Percentiles rank a stretch among this genome's conserved stretches.
These are phyloP conservation scores for Cystobasidium slooffiae DNA, from an alignment of 1,284 basidiomycete species.

Conservation along the genomic window DNA sequence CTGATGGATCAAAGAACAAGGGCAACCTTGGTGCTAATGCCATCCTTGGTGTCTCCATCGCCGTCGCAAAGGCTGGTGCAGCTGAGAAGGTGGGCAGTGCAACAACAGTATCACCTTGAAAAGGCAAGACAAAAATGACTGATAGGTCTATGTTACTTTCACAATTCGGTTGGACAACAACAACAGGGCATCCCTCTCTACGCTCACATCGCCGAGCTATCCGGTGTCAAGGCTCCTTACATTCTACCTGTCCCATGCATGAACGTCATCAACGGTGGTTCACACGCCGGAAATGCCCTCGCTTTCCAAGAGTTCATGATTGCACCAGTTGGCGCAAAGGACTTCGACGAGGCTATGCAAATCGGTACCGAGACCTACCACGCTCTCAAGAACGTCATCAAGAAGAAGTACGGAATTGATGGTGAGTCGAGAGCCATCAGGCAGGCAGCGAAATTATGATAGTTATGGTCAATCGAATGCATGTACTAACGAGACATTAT, in stretches of 20 bases:
- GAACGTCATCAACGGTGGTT: conserved; percentile 99
- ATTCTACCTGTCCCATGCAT: conserved; percentile 88
- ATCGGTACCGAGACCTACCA: conserved; percentile 79
- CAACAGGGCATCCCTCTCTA: conserved; percentile 82
- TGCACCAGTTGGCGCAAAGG: conserved; percentile 86
- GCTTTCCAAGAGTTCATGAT: conserved; percentile 99
- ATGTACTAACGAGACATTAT: not conserved
- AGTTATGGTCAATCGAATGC: not conserved
- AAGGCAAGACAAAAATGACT: not conserved
- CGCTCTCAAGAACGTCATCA: conserved; percentile 95
- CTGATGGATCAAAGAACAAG: conserved; percentile 98
- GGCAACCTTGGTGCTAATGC: conserved; percentile 99
- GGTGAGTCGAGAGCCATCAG: conserved; percentile 62
- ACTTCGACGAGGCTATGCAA: conserved; percentile 97
- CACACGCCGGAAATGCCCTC: conserved; percentile 98
- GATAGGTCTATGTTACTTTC: not conserved
- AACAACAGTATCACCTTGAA: not conserved
- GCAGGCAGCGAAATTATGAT: not conserved
- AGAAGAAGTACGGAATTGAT: conserved; percentile 98
- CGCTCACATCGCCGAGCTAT: conserved; percentile 92
- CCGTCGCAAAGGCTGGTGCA: conserved; percentile 90
- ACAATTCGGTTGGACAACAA: not conserved
- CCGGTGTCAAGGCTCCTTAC: conserved; percentile 91
- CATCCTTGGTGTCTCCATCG: conserved; percentile 98
- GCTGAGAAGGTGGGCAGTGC: conserved; percentile 68